Conservation (phyloP, 1,139 yeast genomes). For the Yamadazyma triangularis region DNA sequence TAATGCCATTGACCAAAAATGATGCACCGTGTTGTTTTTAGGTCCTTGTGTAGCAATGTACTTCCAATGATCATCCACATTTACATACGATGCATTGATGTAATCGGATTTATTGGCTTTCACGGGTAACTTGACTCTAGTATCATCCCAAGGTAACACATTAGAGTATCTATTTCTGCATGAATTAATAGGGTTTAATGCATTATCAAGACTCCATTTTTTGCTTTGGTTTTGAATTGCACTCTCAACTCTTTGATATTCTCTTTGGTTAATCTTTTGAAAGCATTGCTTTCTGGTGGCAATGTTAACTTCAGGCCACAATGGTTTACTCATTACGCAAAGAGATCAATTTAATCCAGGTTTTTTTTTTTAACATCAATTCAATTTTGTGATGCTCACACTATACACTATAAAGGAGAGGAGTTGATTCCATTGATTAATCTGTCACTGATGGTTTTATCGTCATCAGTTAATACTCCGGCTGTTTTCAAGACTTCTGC, state of each 20-base stretch:
- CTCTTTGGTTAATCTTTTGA: slow-evolving; percentile 5
- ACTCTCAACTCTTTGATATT: slow-evolving; percentile 1
- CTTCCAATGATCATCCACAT: slow-evolving; percentile 10
- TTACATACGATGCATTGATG: slow-evolving; percentile 40
- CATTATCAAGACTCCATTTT: slow-evolving; percentile 4
- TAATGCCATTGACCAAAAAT: slow-evolving; percentile 86
- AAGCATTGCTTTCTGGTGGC: slow-evolving; percentile 6
- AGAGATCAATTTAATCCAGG: too few relatives aligned
- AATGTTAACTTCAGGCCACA: slow-evolving; percentile 6
- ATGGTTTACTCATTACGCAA: slow-evolving; percentile 7
- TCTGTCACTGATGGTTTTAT: slow-evolving; percentile 25
- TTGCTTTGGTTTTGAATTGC: background rate
- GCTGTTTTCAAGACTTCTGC: slow-evolving; percentile 56
- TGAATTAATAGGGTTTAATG: slow-evolving; percentile 4
- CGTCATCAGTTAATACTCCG: slow-evolving; percentile 46
- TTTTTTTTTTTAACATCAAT: too few relatives aligned
- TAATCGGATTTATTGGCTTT: slow-evolving; percentile 14
- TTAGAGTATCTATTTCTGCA: slow-evolving; percentile 37
- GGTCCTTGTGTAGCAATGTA: slow-evolving; percentile 62
- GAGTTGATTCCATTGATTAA: slow-evolving; percentile 32
- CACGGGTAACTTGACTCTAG: slow-evolving; percentile 29
- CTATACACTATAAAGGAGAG: slow-evolving; percentile 17
- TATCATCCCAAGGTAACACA: slow-evolving; percentile 40
- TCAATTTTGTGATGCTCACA: background rate
- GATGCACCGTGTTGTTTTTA: slow-evolving; percentile 50